Evolutionary conservation across 192 early-diverging fungal genomes (phyloP).

Genomic region (Glomus cerebriforme): DNA sequence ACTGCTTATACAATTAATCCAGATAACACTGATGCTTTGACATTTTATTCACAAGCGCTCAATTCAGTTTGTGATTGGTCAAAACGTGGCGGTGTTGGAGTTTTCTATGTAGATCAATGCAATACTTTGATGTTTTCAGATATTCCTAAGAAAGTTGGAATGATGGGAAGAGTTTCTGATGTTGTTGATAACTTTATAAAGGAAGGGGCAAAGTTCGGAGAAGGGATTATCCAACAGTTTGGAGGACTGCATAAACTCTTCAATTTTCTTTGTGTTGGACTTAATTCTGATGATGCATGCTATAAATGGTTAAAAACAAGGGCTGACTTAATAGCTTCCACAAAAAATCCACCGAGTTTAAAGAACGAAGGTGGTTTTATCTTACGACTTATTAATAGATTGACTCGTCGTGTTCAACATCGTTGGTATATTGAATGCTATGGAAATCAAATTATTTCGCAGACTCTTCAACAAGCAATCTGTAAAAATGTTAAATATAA

Average conservation of each 20-base stretch:
- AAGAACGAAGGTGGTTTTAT: constrained; percentile 76
- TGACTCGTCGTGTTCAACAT: constrained; percentile 61
- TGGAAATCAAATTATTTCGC: neutral
- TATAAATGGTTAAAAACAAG: constrained; percentile 30
- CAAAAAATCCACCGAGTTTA: constrained; percentile 31
- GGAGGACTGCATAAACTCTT: constrained; percentile 14
- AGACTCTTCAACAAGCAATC: neutral
- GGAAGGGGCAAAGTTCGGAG: constrained; percentile 61
- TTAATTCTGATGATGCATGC: constrained; percentile 32
- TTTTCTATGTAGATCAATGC: neutral
- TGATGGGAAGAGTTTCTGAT: constrained; percentile 72
- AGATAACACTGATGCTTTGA: neutral
- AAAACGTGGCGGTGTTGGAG: neutral
- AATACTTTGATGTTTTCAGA: neutral
- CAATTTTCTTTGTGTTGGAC: constrained; percentile 21
- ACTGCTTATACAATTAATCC: neutral
- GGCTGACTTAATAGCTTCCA: constrained; percentile 1
- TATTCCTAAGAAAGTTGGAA: neutral
- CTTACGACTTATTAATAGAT: constrained; percentile 64
- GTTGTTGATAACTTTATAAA: constrained; percentile 80
- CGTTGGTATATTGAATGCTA: constrained; percentile 64
- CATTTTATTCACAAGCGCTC: neutral
- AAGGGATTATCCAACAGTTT: constrained; percentile 52
- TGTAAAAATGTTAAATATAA: neutral
- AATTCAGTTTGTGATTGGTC: neutral